Conservation (phyloP, 1,139 yeast species). For the Torulaspora globosa region DNA sequence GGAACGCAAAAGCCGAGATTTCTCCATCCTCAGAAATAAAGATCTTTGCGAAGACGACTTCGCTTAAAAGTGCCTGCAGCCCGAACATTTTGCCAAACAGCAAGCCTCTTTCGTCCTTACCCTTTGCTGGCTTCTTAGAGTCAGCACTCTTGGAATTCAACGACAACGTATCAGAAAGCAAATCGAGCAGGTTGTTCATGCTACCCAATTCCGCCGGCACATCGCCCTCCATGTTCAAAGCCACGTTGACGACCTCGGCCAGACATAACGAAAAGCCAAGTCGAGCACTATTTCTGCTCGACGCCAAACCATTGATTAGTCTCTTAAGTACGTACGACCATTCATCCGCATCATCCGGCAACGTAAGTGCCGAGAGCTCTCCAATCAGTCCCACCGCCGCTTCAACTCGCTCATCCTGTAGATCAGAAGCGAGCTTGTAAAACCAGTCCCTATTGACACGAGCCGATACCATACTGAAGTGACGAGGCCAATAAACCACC, state of each 20-base stretch:
- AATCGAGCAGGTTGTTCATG: slow-evolving; percentile 35
- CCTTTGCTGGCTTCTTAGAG: slow-evolving; percentile 69
- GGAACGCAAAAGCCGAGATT: slow-evolving; percentile 37
- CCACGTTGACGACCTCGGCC: slow-evolving; percentile 60
- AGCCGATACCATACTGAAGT: neutral
- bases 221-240: slow-evolving; percentile 39
- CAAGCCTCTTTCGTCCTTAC: slow-evolving; percentile 79
- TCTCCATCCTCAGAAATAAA: slow-evolving; percentile 37
- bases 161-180: slow-evolving; percentile 42
- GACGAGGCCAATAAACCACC: neutral
- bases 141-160: too few species aligned
- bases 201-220: slow-evolving; percentile 29
- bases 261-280: slow-evolving; percentile 87
- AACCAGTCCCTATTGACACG: slow-evolving; percentile 68
- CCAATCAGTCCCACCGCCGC: slow-evolving; percentile 67
- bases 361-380: slow-evolving; percentile 42
- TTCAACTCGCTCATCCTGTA: slow-evolving; percentile 63
- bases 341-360: slow-evolving; percentile 48
- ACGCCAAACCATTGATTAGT: slow-evolving; percentile 72
- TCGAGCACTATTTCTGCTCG: slow-evolving; percentile 79
- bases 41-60: slow-evolving; percentile 39
- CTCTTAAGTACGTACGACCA: slow-evolving; percentile 81
- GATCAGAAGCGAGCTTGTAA: slow-evolving; percentile 73
- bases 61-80: slow-evolving; percentile 66
- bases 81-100: slow-evolving; percentile 86